phyloP scores from a whole-genome alignment of 768 basidiomycete genomes.

The Podaxis rugospora region DNA sequence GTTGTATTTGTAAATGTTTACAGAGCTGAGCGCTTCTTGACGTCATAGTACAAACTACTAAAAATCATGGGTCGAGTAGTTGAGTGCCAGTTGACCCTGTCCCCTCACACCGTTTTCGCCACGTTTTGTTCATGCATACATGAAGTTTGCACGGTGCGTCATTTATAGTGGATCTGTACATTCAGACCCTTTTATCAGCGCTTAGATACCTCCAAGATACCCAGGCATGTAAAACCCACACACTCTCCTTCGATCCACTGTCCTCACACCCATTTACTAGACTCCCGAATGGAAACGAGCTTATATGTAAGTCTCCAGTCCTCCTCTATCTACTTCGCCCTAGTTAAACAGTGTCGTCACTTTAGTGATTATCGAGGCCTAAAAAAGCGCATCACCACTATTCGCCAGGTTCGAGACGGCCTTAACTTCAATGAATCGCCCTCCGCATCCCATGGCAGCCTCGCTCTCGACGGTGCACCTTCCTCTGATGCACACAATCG shows the following conservation, averaged over 20 bases:
- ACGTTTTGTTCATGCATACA: conserved; percentile 17
- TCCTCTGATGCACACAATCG: conserved; percentile 1
- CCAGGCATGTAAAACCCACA: conserved; percentile 36
- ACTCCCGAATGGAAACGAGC: conserved; percentile 73
- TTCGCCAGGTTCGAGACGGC: conserved; percentile 37
- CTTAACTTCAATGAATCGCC: conserved; percentile 18
- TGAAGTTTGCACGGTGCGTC: conserved; percentile 60
- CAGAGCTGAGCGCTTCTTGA: background rate
- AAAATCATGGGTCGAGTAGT: background rate
- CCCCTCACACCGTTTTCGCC: background rate
- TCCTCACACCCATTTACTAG: conserved; percentile 28
- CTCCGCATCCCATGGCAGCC: conserved; percentile 1
- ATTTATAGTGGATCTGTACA: background rate
- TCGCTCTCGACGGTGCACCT: conserved; percentile 4
- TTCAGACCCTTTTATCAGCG: background rate
- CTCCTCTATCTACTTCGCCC: background rate
- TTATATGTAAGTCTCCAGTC: conserved; percentile 41
- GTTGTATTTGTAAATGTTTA: no score
- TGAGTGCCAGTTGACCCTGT: background rate
- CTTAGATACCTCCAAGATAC: conserved; percentile 65
- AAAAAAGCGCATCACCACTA: conserved; percentile 59
- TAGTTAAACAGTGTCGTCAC: background rate
- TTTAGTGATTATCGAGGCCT: conserved; percentile 67
- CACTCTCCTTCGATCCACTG: background rate
- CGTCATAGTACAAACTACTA: background rate